Evolutionary conservation across 208 protist species (phyloP).

Genomic region (Willaertia magna): DNA sequence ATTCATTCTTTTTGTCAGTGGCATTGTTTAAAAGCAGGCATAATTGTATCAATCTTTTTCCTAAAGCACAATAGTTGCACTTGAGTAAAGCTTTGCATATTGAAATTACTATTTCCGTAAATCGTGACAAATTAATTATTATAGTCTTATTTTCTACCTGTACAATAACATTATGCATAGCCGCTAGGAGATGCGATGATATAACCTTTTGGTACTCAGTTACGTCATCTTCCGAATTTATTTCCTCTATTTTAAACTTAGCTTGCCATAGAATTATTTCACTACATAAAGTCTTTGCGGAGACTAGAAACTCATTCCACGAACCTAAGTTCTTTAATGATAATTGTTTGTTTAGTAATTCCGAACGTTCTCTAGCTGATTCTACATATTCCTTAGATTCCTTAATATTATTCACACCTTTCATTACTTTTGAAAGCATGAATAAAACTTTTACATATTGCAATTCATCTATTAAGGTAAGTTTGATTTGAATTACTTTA

Average conservation of each 20-base stretch:
- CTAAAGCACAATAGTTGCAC: too few species aligned
- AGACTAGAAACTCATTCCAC: too few species aligned
- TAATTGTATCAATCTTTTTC: neutral
- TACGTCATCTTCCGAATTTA: neutral
- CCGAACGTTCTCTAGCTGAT: neutral
- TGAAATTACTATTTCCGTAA: too few species aligned
- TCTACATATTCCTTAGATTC: neutral
- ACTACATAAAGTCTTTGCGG: neutral
- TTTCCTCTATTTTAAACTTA: neutral
- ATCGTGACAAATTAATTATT: too few species aligned
- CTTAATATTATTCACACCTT: neutral
- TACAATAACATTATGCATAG: too few species aligned
- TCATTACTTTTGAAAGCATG: neutral
- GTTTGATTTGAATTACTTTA: neutral
- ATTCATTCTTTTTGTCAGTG: neutral
- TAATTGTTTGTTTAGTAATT: neutral
- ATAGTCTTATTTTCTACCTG: too few species aligned
- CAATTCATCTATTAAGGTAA: neutral
- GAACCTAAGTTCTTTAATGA: neutral
- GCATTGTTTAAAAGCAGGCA: too few species aligned
- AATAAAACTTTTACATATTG: neutral
- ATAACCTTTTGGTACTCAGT: neutral
- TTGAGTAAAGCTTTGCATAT: too few species aligned
- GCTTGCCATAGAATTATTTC: neutral
- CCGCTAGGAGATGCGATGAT: too few species aligned